phyloP scores from a whole-genome alignment of 1,139 yeast species.

The Candida sojae region DNA sequence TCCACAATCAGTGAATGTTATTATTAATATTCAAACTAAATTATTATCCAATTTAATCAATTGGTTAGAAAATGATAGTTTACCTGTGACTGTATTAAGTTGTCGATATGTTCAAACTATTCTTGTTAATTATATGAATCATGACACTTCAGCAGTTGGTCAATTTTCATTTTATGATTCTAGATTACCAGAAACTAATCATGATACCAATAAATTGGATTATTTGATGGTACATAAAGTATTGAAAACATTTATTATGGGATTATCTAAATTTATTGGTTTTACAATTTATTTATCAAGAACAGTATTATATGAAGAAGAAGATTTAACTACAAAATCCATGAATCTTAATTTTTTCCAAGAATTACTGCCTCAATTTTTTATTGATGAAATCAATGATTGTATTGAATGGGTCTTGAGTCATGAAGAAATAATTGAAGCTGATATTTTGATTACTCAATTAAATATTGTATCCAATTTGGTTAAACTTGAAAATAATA shows the following conservation, averaged over 20 bases:
- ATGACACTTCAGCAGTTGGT: constrained; percentile 12
- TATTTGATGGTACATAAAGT: constrained; percentile 45
- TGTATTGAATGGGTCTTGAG: constrained; percentile 22
- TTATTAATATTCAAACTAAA: constrained; percentile 49
- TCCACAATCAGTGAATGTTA: constrained; percentile 35
- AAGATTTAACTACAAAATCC: constrained; percentile 65
- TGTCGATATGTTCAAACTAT: constrained; percentile 63
- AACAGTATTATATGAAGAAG: constrained; percentile 74
- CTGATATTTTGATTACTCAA: constrained; percentile 22
- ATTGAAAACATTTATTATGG: constrained; percentile 48
- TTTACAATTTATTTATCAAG: constrained; percentile 49
- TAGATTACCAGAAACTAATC: constrained; percentile 11
- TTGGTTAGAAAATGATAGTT: constrained; percentile 65
- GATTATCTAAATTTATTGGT: constrained; percentile 54
- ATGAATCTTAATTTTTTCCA: constrained; percentile 51
- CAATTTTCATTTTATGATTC: constrained; percentile 23
- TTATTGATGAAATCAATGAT: constrained; percentile 23
- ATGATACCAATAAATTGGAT: constrained; percentile 15
- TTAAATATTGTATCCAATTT: constrained; percentile 28
- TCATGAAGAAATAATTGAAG: constrained; percentile 9
- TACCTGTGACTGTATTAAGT: constrained; percentile 64
- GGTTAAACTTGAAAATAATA: constrained; percentile 26
- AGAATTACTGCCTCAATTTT: constrained; percentile 24
- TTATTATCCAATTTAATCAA: constrained; percentile 47
- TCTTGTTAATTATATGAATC: constrained; percentile 38